Evolutionary conservation across 2,329 filamentous ascomycete species (phyloP).

Genomic region (Cytospora chrysosperma): DNA sequence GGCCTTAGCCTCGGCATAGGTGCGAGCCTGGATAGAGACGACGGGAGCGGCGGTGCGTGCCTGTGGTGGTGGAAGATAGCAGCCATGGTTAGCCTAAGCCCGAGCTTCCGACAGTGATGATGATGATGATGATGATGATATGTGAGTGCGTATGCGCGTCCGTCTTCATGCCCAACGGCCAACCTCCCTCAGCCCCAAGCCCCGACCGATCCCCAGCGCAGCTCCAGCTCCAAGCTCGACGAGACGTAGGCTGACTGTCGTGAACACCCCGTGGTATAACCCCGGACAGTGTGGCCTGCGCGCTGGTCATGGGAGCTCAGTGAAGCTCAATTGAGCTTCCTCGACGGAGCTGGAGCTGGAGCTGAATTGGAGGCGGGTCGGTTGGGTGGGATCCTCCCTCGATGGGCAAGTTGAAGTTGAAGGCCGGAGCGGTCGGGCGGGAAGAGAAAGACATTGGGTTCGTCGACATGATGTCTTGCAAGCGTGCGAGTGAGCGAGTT

Average conservation of each 20-base stretch:
- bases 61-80: conserved; percentile 46
- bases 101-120: conserved; percentile 26
- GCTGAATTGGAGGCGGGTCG: conserved; percentile 33
- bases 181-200: conserved; percentile 10
- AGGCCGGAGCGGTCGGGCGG: conserved; percentile 39
- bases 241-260: conserved; percentile 33
- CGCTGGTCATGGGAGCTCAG: conserved; percentile 29
- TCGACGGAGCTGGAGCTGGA: conserved; percentile 31
- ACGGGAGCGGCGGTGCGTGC: conserved; percentile 82
- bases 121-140: conserved; percentile 16
- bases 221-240: conserved; percentile 30
- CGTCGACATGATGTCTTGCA: conserved; percentile 11
- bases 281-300: conserved; percentile 37
- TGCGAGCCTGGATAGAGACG: conserved; percentile 72
- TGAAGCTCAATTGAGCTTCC: conserved; percentile 41
- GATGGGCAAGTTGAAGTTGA: conserved; percentile 53
- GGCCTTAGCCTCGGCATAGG: conserved; percentile 94
- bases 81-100: conserved; percentile 29
- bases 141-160: conserved; percentile 17
- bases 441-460: conserved; percentile 29
- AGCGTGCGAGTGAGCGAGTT: conserved; percentile 25
- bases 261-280: conserved; percentile 35
- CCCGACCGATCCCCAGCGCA: conserved; percentile 19
- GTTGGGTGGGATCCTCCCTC: conserved; percentile 41
- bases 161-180: no score